A percentile compares a stretch with the other conserved stretches of the same genome.
Conservation (phyloP, 73 alveolate genomes). For the Blepharisma japonicum region DNA sequence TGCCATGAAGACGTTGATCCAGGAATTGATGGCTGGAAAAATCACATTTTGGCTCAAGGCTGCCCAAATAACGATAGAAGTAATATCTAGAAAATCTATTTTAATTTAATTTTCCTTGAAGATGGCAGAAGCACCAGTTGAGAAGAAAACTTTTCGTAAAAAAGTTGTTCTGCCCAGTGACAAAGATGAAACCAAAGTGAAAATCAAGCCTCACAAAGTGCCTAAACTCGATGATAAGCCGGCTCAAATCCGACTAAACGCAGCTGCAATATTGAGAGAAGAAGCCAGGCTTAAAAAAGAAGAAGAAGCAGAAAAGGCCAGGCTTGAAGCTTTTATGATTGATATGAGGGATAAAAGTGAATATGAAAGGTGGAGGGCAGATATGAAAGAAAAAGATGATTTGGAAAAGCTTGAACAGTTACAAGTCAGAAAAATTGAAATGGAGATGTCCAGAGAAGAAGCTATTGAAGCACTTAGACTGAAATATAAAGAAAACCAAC, state of each 20-base stretch:
- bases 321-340: conserved; percentile 83
- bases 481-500: conserved; percentile 84
- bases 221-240: conserved; percentile 75
- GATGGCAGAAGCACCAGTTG: conserved; percentile 10
- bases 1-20: conserved; percentile 93
- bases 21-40: conserved; percentile 87
- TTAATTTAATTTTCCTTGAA: not conserved
- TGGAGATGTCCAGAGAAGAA: conserved; percentile 96
- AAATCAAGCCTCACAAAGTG: conserved; percentile 5
- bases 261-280: conserved; percentile 97
- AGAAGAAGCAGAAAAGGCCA: conserved; percentile 85
- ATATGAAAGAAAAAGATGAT: conserved; percentile 92
- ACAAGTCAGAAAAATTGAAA: conserved; percentile 93
- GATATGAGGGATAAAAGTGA: conserved; percentile 94
- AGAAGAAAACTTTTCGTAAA: conserved; percentile 31
- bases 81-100: not conserved
- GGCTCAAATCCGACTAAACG: conserved; percentile 88
- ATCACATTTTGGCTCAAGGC: conserved; percentile 74
- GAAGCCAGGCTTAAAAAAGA: conserved; percentile 86
- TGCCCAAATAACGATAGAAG: conserved; percentile 89
- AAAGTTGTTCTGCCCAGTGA: conserved; percentile 28
- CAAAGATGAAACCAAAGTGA: conserved; percentile 30
- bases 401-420: conserved; percentile 84
- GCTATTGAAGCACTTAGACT: conserved; percentile 94
- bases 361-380: conserved; percentile 88